A percentile compares a stretch with the other conserved stretches of the same genome.
Conservation (phyloP, 2,329 filamentous ascomycete genomes). For the Penicillium oxalicum region DNA sequence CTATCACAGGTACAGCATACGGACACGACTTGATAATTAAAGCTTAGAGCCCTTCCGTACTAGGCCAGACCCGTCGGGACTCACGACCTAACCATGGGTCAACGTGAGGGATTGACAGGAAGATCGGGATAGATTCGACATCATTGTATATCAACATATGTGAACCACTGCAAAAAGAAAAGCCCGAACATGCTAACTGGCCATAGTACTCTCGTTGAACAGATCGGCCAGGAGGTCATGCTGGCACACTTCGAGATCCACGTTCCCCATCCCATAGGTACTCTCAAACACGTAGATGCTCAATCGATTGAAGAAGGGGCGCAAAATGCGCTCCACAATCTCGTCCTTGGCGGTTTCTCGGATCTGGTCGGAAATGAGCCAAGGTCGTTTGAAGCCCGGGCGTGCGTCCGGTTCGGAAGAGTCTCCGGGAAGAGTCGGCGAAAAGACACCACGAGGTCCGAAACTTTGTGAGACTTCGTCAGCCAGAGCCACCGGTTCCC, state of each 20-base stretch:
- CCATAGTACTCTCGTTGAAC: slow-evolving; percentile 67
- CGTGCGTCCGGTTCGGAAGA: slow-evolving; percentile 22
- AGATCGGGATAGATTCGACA: no score
- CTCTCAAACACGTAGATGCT: slow-evolving; percentile 93
- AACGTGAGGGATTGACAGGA: no score
- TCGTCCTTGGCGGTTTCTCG: slow-evolving; percentile 52
- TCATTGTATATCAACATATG: no score
- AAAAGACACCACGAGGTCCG: slow-evolving; percentile 40
- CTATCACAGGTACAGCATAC: no score
- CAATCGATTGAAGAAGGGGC: slow-evolving; percentile 84
- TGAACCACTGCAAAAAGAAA: no score
- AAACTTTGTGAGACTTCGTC: slow-evolving; percentile 80
- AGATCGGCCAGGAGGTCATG: slow-evolving; percentile 64
- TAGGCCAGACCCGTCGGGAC: no score
- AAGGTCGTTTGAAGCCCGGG: slow-evolving; percentile 33
- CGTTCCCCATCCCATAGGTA: slow-evolving; percentile 73
- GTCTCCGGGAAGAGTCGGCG: slow-evolving; percentile 23
- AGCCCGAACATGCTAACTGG: slow-evolving; percentile 21
- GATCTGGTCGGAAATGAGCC: slow-evolving; percentile 43
- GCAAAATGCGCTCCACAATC: slow-evolving; percentile 68
- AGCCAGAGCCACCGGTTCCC: slow-evolving; percentile 67
- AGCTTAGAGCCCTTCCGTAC: no score
- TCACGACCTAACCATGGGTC: no score
- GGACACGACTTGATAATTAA: no score
- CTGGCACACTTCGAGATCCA: slow-evolving; percentile 61